Evolutionary conservation across 768 basidiomycete species (phyloP).

Genomic region (Agrocybe pediades): DNA sequence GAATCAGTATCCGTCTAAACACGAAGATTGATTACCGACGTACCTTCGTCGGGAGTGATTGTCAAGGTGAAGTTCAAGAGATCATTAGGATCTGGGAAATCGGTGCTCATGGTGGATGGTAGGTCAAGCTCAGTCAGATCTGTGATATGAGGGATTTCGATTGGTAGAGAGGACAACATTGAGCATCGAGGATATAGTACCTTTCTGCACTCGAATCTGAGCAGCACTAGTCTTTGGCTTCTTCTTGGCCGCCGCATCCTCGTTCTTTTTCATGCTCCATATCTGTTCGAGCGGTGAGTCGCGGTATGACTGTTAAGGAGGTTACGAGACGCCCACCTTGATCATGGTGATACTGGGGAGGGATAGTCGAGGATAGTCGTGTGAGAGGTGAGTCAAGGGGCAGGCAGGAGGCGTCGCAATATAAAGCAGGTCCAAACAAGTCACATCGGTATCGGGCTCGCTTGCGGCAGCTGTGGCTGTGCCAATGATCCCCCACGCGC

Average conservation of each 20-base stretch:
- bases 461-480: constrained; percentile 25
- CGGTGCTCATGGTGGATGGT: constrained; percentile 93
- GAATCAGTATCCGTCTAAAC: background rate
- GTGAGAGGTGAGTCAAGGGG: constrained; percentile 35
- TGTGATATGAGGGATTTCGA: constrained; percentile 28
- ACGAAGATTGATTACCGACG: constrained; percentile 18
- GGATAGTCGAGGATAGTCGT: constrained; percentile 23
- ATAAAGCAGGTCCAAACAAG: constrained; percentile 26
- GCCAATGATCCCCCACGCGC: constrained; percentile 11
- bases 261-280: constrained; percentile 99
- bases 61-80: constrained; percentile 96
- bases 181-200: constrained; percentile 41
- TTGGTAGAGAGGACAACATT: background rate
- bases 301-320: background rate
- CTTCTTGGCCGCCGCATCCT: constrained; percentile 96
- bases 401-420: constrained; percentile 31
- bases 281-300: constrained; percentile 57
- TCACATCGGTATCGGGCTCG: constrained; percentile 22
- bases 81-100: constrained; percentile 91
- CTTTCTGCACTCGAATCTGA: constrained; percentile 99
- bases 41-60: constrained; percentile 97
- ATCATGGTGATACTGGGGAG: constrained; percentile 41
- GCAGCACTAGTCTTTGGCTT: constrained; percentile 98
- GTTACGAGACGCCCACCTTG: constrained; percentile 33
- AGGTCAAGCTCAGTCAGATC: constrained; percentile 97